Percentiles rank a stretch among this genome's conserved stretches.
These are phyloP conservation scores for Apiotrichum domesticum DNA, from an alignment of 1,284 basidiomycete species.

Conservation along the genomic window DNA sequence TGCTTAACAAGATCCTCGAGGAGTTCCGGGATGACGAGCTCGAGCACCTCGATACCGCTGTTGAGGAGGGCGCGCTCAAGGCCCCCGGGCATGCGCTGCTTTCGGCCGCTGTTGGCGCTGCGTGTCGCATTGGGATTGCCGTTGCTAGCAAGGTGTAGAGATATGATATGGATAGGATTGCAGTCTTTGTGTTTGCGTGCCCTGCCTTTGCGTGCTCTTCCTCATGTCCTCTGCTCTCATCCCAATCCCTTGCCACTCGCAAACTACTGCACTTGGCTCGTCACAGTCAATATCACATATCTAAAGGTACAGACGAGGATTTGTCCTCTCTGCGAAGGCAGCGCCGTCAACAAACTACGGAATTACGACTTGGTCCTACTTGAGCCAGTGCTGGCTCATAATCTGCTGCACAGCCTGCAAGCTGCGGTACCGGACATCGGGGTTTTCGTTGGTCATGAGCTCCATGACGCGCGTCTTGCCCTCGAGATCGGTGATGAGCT, in stretches of 20 bases:
- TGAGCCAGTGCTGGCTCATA: constrained; percentile 39
- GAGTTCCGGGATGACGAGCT: constrained; percentile 95
- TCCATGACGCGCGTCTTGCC: constrained; percentile 91
- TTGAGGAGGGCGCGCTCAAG: constrained; percentile 80
- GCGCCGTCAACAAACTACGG: too few relatives aligned
- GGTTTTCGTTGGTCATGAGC: constrained; percentile 79
- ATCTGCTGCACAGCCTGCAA: constrained; percentile 54
- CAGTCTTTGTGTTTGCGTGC: too few relatives aligned
- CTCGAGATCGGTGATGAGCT: constrained; percentile 73
- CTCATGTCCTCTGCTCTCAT: too few relatives aligned
- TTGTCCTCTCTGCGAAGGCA: neutral
- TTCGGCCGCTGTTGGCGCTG: constrained; percentile 73
- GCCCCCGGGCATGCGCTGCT: constrained; percentile 88
- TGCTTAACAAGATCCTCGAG: constrained; percentile 66
- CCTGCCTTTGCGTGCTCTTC: too few relatives aligned
- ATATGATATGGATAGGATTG: too few relatives aligned
- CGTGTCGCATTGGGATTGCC: constrained; percentile 85
- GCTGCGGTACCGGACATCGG: constrained; percentile 87
- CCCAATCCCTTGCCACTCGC: too few relatives aligned
- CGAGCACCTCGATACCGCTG: constrained; percentile 86
- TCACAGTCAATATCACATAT: neutral
- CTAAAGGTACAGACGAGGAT: neutral
- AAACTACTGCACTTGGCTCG: too few relatives aligned
- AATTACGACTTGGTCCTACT: neutral
- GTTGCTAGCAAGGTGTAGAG: constrained; percentile 69